Conservation (phyloP, 495 filamentous ascomycete species). For the Hypoxylon rickii region DNA sequence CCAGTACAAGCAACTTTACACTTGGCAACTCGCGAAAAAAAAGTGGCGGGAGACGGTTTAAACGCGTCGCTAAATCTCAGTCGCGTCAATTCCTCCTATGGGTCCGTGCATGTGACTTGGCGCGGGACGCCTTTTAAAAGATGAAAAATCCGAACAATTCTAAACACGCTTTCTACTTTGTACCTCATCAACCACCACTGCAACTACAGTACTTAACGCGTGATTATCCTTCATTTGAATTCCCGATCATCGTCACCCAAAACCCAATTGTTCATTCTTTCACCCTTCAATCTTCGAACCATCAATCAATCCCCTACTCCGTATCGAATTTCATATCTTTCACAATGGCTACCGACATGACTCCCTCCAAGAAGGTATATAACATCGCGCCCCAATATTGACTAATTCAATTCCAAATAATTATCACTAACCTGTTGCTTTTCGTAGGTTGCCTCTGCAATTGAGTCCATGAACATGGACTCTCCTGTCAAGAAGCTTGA, state of each 20-base stretch:
- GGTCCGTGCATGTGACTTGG: slow-evolving; percentile 36
- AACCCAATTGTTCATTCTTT: not conserved
- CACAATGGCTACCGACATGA: slow-evolving; percentile 72
- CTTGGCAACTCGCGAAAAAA: slow-evolving; percentile 27
- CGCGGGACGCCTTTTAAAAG: slow-evolving; percentile 36
- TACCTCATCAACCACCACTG: slow-evolving; percentile 28
- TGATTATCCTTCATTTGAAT: slow-evolving; percentile 19
- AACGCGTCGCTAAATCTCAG: slow-evolving; percentile 5
- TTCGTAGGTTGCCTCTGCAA: slow-evolving; percentile 75
- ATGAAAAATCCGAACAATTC: slow-evolving; percentile 22
- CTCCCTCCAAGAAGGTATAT: slow-evolving; percentile 85
- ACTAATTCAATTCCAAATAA: not conserved
- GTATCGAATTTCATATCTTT: slow-evolving; percentile 5
- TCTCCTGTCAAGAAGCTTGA: slow-evolving; percentile 88
- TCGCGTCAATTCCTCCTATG: slow-evolving; percentile 7
- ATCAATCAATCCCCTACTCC: slow-evolving; percentile 2
- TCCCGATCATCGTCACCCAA: slow-evolving; percentile 11
- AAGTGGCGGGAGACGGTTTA: slow-evolving; percentile 27
- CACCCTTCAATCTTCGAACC: slow-evolving; percentile 6
- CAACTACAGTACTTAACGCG: slow-evolving; percentile 20
- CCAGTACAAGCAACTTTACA: no score
- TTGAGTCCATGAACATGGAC: slow-evolving; percentile 91
- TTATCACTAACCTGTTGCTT: slow-evolving; percentile 45
- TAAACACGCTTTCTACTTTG: slow-evolving; percentile 23
- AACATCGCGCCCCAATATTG: slow-evolving; percentile 4